Conservation (phyloP, 140 eudicot species). For the Erigeron philadelphicus region DNA sequence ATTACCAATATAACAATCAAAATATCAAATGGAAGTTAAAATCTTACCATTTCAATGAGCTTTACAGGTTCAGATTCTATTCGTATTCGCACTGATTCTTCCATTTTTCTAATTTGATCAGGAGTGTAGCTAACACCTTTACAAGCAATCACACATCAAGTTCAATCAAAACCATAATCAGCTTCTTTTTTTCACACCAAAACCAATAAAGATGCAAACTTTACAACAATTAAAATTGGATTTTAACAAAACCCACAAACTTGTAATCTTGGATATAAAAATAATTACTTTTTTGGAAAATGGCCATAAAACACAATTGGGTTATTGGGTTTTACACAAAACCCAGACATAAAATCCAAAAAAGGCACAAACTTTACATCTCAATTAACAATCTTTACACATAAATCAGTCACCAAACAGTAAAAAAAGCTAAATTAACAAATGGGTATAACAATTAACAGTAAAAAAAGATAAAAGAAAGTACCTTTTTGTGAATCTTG, state of each 20-base stretch:
- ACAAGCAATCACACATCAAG: constrained; percentile 25
- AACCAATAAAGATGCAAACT: neutral
- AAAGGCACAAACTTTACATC: constrained; percentile 3
- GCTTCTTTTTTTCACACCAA: neutral
- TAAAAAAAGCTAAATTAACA: neutral
- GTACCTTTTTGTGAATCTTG: constrained; percentile 44
- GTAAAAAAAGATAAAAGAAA: neutral
- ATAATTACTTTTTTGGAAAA: neutral
- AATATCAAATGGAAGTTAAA: neutral
- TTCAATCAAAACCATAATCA: constrained; percentile 3
- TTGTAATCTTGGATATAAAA: neutral
- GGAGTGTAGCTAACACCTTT: constrained; percentile 53
- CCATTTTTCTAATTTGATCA: constrained; percentile 65
- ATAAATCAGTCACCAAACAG: neutral
- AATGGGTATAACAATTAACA: constrained; percentile 3
- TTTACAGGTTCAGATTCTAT: constrained; percentile 60
- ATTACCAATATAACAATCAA: constrained; percentile 1
- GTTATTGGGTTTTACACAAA: neutral
- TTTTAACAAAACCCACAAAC: neutral
- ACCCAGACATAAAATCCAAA: neutral
- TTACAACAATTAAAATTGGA: neutral
- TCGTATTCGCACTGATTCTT: constrained; percentile 61
- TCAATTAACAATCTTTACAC: neutral
- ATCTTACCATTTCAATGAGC: constrained; percentile 64
- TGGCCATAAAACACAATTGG: neutral